Percentiles rank a stretch among this genome's conserved stretches.
Evolutionary conservation across 495 filamentous ascomycete species (phyloP).

Genomic region (Hypoxylon fuscum): DNA sequence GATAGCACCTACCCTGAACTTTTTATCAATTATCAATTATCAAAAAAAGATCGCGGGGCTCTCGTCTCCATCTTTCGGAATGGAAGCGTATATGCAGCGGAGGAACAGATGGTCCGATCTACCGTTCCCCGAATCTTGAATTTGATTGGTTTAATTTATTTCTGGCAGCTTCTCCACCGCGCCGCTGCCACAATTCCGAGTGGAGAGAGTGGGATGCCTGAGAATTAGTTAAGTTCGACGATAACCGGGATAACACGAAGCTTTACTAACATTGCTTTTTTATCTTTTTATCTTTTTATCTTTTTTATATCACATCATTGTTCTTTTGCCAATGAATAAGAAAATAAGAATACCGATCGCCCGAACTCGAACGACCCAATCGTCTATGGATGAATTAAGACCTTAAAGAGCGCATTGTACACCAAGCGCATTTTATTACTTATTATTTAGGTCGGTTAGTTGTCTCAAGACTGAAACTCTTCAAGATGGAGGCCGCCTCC

Average conservation of each 20-base stretch:
- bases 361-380: conserved; percentile 4
- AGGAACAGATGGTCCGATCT: conserved; percentile 16
- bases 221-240: neutral
- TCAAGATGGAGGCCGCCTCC: conserved; percentile 87
- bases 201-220: conserved; percentile 19
- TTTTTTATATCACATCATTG: neutral
- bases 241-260: neutral
- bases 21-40: no score
- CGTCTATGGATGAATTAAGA: conserved; percentile 29
- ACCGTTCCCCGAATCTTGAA: neutral
- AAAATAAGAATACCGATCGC: conserved; percentile 17
- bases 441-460: no score
- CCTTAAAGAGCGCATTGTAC: conserved; percentile 35
- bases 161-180: conserved; percentile 22
- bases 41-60: neutral
- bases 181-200: conserved; percentile 9
- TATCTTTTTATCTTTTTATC: no score
- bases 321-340: conserved; percentile 20
- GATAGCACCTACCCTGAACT: neutral
- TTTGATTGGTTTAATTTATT: conserved; percentile 12
- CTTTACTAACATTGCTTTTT: no score
- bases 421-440: no score
- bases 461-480: conserved; percentile 14
- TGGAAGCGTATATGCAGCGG: conserved; percentile 2
- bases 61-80: neutral